Evolutionary conservation across 108 stramenopile genomes (phyloP).

Genomic region (Bacterosira constricta): DNA sequence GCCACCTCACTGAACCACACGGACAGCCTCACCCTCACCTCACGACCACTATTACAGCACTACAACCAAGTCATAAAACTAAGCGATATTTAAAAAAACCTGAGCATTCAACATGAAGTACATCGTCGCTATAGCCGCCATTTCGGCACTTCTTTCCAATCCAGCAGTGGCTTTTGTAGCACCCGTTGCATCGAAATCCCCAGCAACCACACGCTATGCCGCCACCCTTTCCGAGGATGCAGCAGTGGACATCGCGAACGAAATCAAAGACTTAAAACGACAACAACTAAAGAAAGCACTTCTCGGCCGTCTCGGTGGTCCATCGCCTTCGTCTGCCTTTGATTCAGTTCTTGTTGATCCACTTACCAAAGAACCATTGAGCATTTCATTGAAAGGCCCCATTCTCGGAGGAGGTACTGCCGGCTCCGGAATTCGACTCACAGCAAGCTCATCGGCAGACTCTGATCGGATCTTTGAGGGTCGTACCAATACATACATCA

Average conservation of each 20-base stretch:
- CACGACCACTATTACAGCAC: no score
- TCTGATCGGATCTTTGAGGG: slow-evolving; percentile 45
- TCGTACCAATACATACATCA: slow-evolving; percentile 63
- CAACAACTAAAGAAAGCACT: slow-evolving; percentile 30
- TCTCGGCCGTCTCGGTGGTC: slow-evolving; percentile 32
- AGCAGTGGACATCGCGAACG: not conserved
- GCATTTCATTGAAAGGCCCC: slow-evolving; percentile 38
- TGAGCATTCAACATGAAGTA: not conserved
- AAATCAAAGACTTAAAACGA: slow-evolving; percentile 2
- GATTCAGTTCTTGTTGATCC: slow-evolving; percentile 81
- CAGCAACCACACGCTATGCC: not conserved
- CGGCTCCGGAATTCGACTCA: slow-evolving; percentile 28
- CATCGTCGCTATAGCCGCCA: not conserved
- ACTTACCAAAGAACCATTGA: slow-evolving; percentile 68
- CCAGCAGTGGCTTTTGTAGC: not conserved
- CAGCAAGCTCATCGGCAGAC: slow-evolving; percentile 51
- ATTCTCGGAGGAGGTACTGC: slow-evolving; percentile 49
- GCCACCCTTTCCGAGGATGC: not conserved
- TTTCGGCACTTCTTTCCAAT: not conserved
- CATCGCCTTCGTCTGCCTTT: slow-evolving; percentile 3
- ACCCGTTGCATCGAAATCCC: not conserved
- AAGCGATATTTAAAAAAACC: no score
- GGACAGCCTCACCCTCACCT: no score
- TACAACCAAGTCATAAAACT: no score
- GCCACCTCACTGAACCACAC: no score